Base-by-base conservation (phyloP, 2,329 filamentous ascomycete genomes). In the Aspergillus neoniger region DNA sequence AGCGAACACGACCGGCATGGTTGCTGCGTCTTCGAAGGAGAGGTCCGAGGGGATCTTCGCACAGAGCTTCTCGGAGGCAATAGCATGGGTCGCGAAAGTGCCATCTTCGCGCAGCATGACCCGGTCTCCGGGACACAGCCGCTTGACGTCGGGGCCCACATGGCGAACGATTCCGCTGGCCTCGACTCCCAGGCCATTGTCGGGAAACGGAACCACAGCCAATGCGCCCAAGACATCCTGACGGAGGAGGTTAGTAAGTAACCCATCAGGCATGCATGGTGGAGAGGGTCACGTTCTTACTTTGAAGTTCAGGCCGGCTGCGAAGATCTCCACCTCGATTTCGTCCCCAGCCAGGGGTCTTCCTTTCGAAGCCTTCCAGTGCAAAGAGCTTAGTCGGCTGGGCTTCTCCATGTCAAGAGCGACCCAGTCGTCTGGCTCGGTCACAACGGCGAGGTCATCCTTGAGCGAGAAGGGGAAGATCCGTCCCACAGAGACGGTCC, bases 61-160 rank as follows among this genome's bases (percentile, higher is more conserved):
- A 39, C 54, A 60, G n/a, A 63, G 54, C 15, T 15, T 52, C 19
- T 57, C 58, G 14, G 51, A 52, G 3, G 61, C 52, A 17, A 51
- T 28, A 4, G 51, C 28, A 15, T 38, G 19, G 2, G 58, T 43
- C 3, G 55, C 49, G 21, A 63, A 30, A 15, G 44, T 30, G 3
- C 51, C 58, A 17, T 51, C 17, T 14, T 38, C 39, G 1, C 59
- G 39, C 21, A 41, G 38, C n/a, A 55, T 23, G 1, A 74, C 70
- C 8, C 67, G 62, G 28, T 74, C 71, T 1, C 72, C 72, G n/a
- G 47, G 23, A 21, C 55, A 48, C 10, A 63, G 54, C 5, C 38
- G 52, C n/a, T n/a, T 51, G 2, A 72, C 72, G 0, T 62, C 38
- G 0, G 63, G 50, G 0, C 72, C 72, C 7, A 68, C 53, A 1